Conservation (phyloP, 2,329 filamentous ascomycete genomes). For the Colletotrichum sp. region DNA sequence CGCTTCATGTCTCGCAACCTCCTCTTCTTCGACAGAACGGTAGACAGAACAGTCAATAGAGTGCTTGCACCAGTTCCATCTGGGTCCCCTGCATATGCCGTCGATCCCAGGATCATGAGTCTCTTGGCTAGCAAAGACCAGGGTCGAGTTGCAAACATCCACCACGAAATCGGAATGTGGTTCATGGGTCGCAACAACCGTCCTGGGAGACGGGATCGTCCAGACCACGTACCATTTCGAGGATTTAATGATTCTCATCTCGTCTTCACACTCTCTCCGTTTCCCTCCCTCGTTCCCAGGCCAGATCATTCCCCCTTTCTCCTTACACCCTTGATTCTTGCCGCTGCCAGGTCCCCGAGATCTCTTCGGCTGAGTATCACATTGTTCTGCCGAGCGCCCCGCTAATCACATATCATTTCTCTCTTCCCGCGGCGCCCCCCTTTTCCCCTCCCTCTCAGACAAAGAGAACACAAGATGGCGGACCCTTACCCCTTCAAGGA, state of each 20-base stretch:
- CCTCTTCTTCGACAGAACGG: neutral
- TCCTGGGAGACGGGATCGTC: neutral
- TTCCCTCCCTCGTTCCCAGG: neutral
- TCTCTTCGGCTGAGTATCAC: neutral
- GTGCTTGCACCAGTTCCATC: neutral
- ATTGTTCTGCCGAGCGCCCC: neutral
- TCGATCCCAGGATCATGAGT: neutral
- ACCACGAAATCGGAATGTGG: neutral
- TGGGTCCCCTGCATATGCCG: neutral
- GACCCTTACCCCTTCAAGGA: slow-evolving; percentile 22
- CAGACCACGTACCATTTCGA: neutral
- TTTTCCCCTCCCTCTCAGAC: neutral
- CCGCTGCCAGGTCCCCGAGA: neutral
- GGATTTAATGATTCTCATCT: neutral
- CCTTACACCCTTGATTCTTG: neutral
- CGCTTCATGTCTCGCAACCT: neutral
- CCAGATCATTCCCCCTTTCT: neutral
- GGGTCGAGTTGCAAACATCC: neutral
- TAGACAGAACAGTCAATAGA: neutral
- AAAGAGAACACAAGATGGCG: slow-evolving; percentile 20
- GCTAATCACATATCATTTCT: neutral
- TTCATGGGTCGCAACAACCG: neutral
- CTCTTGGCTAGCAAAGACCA: neutral
- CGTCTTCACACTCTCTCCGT: neutral
- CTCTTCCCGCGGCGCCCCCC: neutral